phyloP scores from a whole-genome alignment of 495 filamentous ascomycete genomes.

The Penicillium parvum region DNA sequence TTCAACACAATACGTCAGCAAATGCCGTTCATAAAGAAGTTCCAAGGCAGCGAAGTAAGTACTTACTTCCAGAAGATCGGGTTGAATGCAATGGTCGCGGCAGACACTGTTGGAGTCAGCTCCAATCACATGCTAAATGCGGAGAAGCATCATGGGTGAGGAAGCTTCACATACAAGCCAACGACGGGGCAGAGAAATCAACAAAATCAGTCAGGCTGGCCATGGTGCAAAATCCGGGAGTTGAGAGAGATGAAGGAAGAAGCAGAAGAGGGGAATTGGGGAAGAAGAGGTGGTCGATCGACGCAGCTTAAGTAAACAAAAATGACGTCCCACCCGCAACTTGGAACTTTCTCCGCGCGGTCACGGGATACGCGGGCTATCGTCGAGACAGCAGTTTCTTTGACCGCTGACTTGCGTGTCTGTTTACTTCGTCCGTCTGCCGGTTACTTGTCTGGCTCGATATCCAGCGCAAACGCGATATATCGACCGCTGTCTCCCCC shows the following conservation, averaged over 20 bases:
- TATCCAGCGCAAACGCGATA: background rate
- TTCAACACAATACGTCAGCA: background rate
- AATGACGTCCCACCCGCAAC: constrained; percentile 22
- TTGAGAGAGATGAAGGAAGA: constrained; percentile 7
- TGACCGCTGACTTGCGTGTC: too few relatives aligned
- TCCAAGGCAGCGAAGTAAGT: background rate
- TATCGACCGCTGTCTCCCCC: background rate
- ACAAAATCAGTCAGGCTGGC: constrained; percentile 37
- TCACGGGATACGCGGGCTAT: constrained; percentile 19
- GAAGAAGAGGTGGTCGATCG: constrained; percentile 4
- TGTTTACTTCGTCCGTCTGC: background rate
- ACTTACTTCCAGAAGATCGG: constrained; percentile 58
- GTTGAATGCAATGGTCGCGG: constrained; percentile 50
- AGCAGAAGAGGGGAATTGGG: constrained; percentile 6
- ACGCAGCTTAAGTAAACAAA: constrained; percentile 31
- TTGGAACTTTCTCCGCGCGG: background rate
- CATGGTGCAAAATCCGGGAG: constrained; percentile 23
- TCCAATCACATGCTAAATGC: constrained; percentile 35
- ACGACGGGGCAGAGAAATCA: constrained; percentile 41
- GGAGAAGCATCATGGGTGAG: constrained; percentile 4
- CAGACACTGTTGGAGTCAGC: constrained; percentile 39
- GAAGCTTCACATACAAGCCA: constrained; percentile 36
- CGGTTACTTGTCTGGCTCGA: background rate
- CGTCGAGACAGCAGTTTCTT: background rate
- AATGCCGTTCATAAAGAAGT: background rate